Percentiles rank a stretch among this genome's conserved stretches.
phyloP scores from a whole-genome alignment of 345 rosid species.

The Ceriops tagal region DNA sequence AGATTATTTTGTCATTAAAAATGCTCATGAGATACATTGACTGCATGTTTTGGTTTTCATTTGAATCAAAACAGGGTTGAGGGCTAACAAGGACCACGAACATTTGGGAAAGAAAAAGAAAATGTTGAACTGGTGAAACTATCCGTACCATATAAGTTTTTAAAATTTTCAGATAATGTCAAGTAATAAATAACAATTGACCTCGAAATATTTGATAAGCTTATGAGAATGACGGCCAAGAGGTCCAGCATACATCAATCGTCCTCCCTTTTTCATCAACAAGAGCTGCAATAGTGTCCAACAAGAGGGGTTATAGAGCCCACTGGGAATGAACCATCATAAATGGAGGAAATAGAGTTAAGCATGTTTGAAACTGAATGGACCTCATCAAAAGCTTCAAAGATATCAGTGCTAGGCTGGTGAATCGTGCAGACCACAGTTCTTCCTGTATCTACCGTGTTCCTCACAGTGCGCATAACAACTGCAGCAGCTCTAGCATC shows the following conservation, averaged over 20 bases:
- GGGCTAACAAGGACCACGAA: too few relatives aligned
- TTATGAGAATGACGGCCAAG: neutral
- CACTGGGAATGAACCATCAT: neutral
- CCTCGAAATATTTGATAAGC: neutral
- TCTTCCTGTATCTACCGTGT: neutral
- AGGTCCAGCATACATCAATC: neutral
- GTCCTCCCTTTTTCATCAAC: slow-evolving; percentile 2
- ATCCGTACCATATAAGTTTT: too few relatives aligned
- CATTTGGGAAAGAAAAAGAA: too few relatives aligned
- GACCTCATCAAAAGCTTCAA: neutral
- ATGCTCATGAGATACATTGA: too few relatives aligned
- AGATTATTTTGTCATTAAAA: too few relatives aligned
- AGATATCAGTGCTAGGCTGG: neutral
- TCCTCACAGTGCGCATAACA: neutral
- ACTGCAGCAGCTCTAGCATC: slow-evolving; percentile 1
- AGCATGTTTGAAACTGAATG: neutral
- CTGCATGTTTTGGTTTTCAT: too few relatives aligned
- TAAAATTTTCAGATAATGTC: too few relatives aligned
- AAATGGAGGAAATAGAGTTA: neutral
- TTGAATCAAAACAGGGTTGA: too few relatives aligned
- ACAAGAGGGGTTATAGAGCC: neutral
- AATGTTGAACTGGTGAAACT: too few relatives aligned
- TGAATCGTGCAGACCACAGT: neutral
- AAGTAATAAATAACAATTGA: neutral
- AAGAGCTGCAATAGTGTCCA: neutral